Base-by-base conservation (phyloP, 305 asterid species). In the Coffea humblotiana region DNA sequence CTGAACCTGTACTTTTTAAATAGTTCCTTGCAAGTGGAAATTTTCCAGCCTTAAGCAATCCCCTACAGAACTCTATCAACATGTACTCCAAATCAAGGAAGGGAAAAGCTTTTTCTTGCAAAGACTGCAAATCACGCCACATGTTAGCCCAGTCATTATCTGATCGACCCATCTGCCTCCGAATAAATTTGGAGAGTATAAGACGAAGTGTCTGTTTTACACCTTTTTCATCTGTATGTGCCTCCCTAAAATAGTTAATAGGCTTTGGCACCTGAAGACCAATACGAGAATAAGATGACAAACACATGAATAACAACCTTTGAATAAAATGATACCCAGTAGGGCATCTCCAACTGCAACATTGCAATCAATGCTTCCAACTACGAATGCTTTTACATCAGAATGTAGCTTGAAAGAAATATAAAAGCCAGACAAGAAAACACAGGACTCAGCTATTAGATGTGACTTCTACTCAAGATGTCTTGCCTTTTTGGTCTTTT, bases 51-150 rank as follows among this genome's bases (percentile, higher is more conserved):
- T 93, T 94, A 81, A 96, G 94, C 85, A 96, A 85, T 84, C 98
- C 99, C 91, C 99, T 85, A 90, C 99, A 96, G 89, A 94, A 96
- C 88, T 96, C 99, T 77, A 88, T 86, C 88, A 96, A 86, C 85
- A 94, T 75, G 84, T 90, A 96, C 88, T 96, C 99, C 86, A 91
- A 82, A 86, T 94, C 98, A 68, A 96, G 90, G 88, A 96, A 96
- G 29, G 90, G 90, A 86, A 96, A 96, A 87, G 97, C 98, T 85
- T 94, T 96, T 86, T 92, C 98, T 86, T 89, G 98, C 80, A 96
- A 90, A 84, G 94, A 90, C 79, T 85, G 96, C 90, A 96, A 85
- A 90, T 94, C 99, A 81, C 87, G 97, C 99, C 99, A 96, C 97
- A 92, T 79, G 84, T 83, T 93, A 83, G 97, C 92, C 99, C 99